Evolutionary conservation across 306 rosid species (phyloP), one percentile per base, ranked within the genome.

Genomic region (Senna tora): DNA sequence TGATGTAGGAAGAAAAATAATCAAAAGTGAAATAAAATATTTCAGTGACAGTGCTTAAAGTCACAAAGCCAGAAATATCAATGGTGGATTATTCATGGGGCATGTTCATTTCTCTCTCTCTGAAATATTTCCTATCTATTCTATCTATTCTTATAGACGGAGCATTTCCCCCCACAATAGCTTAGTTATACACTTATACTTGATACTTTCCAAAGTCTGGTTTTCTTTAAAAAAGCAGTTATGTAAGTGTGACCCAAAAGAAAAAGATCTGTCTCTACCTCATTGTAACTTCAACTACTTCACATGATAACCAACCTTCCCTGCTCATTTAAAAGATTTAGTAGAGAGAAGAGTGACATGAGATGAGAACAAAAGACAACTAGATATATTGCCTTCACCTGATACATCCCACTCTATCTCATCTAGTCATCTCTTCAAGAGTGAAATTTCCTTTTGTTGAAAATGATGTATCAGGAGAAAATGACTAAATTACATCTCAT

Each of bases 201-300:
- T 41, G 36, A 56, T 77, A 20, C 49, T 67, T 63, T 43, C 42
- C 30, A 20, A 53, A 20, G 32, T 1, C 21, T 39, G 34, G 69
- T 42, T n/a, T n/a, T 45, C 58, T 78, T 17, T 16, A 67, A 79
- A 67, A 16, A 25, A 72, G 69, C 46, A 74, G 49, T 33, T 43
- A 34, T 63, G 52, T 28, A 41, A 10, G 30, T 47, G 79, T 36
- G 21, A 50, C 21, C 25, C n/a, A 15, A 13, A 53, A 60, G 46
- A 56, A 57, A 45, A 30, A 25, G 22, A 54, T n/a, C n/a, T n/a
- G 19, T 11, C 32, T 59, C 47, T 30, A 1, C 39, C 57, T 69
- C 55, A 15, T 32, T 43, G 54, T 20, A 36, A 52, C 22, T 22
- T 20, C 43, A 7, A 56, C 61, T 50, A 67, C 46, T n/a, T 67